Evolutionary conservation across 108 stramenopile genomes (phyloP).

Genomic region (Nitzschia palea): DNA sequence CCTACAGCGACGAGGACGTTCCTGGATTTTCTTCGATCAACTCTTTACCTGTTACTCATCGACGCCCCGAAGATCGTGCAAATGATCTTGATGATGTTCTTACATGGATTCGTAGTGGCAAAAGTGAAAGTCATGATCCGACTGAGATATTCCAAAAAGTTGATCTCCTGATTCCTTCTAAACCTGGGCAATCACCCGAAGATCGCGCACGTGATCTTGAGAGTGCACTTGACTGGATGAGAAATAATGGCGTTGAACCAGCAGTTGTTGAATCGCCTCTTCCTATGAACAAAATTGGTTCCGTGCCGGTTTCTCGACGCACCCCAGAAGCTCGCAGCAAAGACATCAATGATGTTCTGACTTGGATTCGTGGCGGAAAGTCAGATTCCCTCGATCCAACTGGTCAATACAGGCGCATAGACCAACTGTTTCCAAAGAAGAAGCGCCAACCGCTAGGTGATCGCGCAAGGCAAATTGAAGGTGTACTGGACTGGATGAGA

Average conservation of each 20-base stretch:
- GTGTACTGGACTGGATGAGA: slow-evolving; percentile 40
- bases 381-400: slow-evolving; percentile 8
- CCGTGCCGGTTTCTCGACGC: slow-evolving; percentile 3
- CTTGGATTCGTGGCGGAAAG: slow-evolving; percentile 29
- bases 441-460: slow-evolving; percentile 8
- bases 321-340: slow-evolving; percentile 22
- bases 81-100: slow-evolving; percentile 20
- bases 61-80: slow-evolving; percentile 26
- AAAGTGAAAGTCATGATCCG: slow-evolving; percentile 2
- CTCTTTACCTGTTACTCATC: slow-evolving; percentile 15
- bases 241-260: slow-evolving; percentile 22
- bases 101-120: slow-evolving; percentile 27
- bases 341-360: slow-evolving; percentile 17
- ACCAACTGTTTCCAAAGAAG: slow-evolving; percentile 22
- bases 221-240: slow-evolving; percentile 36
- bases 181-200: slow-evolving; percentile 12
- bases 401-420: slow-evolving; percentile 24
- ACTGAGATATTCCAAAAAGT: slow-evolving; percentile 23
- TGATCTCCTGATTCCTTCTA: slow-evolving; percentile 24
- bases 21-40: slow-evolving; percentile 7
- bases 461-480: slow-evolving; percentile 27
- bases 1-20: slow-evolving; percentile 2
- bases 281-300: slow-evolving; percentile 11
- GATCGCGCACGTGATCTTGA: slow-evolving; percentile 40
- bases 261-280: background rate